Conservation (phyloP, 192 early-diverging fungal genomes). For the Coemansia sp. region DNA sequence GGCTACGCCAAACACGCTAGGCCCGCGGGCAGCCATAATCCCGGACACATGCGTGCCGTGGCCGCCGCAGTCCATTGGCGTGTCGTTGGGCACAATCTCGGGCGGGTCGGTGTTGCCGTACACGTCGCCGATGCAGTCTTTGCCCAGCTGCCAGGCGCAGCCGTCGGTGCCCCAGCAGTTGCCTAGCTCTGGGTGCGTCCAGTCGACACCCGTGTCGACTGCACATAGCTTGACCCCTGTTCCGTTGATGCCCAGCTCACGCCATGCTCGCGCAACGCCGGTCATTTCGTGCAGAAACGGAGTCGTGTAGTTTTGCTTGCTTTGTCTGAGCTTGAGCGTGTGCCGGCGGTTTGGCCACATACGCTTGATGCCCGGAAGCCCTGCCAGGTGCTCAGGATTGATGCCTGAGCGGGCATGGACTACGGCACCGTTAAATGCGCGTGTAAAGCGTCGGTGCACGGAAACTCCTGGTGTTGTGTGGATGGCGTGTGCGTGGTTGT, state of each 20-base stretch:
- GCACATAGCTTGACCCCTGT: constrained; percentile 62
- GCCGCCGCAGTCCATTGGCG: constrained; percentile 53
- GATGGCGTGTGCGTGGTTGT: not conserved
- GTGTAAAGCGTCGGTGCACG: too few species aligned
- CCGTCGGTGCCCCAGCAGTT: constrained; percentile 56
- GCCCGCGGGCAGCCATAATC: constrained; percentile 50
- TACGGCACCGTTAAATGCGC: constrained; percentile 12
- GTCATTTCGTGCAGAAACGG: constrained; percentile 44
- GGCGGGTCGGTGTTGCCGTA: constrained; percentile 51
- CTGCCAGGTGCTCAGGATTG: constrained; percentile 6
- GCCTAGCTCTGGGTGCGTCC: constrained; percentile 62
- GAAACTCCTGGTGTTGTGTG: too few species aligned
- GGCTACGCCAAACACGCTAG: constrained; percentile 57
- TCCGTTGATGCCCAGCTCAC: constrained; percentile 53
- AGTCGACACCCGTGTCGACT: constrained; percentile 65
- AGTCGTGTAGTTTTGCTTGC: not conserved
- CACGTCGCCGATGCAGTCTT: constrained; percentile 63
- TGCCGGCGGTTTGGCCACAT: constrained; percentile 22
- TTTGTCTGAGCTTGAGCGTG: not conserved
- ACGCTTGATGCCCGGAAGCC: constrained; percentile 16
- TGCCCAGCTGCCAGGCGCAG: constrained; percentile 56
- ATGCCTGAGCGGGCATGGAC: constrained; percentile 5
- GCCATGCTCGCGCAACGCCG: constrained; percentile 51
- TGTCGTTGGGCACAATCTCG: constrained; percentile 57
- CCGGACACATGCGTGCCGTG: constrained; percentile 69